phyloP scores from a whole-genome alignment of 176 grass and related monocot species.

The Dactylis glomerata region DNA sequence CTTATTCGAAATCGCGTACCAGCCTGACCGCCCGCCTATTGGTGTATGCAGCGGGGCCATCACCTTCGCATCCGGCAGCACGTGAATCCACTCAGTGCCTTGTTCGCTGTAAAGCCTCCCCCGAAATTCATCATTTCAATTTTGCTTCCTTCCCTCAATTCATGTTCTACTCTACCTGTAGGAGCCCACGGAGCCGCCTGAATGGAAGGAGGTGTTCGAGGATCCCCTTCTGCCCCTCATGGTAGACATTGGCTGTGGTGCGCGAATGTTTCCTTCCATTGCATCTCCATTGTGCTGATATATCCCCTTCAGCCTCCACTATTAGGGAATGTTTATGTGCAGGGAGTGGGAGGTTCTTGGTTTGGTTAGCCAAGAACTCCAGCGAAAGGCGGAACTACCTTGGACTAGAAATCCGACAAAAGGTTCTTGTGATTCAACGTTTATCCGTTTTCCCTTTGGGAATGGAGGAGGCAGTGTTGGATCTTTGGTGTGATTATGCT shows the following conservation, averaged over 20 bases:
- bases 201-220: constrained; percentile 67
- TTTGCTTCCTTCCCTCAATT: neutral
- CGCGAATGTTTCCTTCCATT: neutral
- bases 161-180: constrained; percentile 9
- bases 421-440: constrained; percentile 45
- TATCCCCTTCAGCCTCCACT: neutral
- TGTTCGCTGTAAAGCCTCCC: constrained; percentile 54
- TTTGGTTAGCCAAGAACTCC: constrained; percentile 84
- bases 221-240: constrained; percentile 72
- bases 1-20: neutral
- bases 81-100: constrained; percentile 91
- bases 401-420: constrained; percentile 84
- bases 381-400: constrained; percentile 63
- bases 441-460: neutral
- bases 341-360: constrained; percentile 93
- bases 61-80: constrained; percentile 91
- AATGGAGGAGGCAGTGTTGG: neutral
- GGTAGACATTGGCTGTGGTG: constrained; percentile 95
- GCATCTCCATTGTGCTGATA: neutral
- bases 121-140: neutral
- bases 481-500: neutral
- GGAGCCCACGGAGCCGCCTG: constrained; percentile 57
- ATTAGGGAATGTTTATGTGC: neutral
- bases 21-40: neutral
- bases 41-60: constrained; percentile 58